phyloP scores from a whole-genome alignment of 2,329 filamentous ascomycete genomes.

The Atkinsonella texensis region DNA sequence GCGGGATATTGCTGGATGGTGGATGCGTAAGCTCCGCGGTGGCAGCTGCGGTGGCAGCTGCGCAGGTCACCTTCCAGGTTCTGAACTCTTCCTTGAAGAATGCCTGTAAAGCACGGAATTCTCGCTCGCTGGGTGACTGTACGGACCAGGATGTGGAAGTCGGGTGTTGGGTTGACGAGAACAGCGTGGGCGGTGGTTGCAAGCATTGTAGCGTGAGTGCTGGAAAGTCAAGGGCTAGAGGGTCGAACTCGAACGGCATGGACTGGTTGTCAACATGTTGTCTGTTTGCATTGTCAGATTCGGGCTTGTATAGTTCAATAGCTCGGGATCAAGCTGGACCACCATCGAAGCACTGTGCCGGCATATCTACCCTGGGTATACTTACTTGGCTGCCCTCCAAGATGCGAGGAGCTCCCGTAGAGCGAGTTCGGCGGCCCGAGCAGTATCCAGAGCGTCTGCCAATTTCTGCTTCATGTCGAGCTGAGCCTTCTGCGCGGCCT shows the following conservation, averaged over 20 bases:
- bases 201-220: constrained; percentile 73
- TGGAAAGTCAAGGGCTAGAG: constrained; percentile 74
- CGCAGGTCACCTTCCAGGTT: constrained; percentile 46
- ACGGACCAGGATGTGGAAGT: constrained; percentile 74
- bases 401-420: constrained; percentile 72
- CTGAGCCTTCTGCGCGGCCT: constrained; percentile 45
- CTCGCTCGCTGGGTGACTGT: constrained; percentile 57
- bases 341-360: not conserved
- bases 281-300: constrained; percentile 21
- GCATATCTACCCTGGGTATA: constrained; percentile 14
- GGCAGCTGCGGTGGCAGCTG: constrained; percentile 35
- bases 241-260: constrained; percentile 67
- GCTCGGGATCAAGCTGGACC: not conserved
- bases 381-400: constrained; percentile 71
- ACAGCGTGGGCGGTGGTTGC: constrained; percentile 67
- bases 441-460: constrained; percentile 64
- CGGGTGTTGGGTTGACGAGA: constrained; percentile 67
- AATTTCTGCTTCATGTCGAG: constrained; percentile 52
- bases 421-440: constrained; percentile 72
- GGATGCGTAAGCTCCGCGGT: constrained; percentile 41
- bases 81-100: constrained; percentile 57
- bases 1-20: constrained; percentile 24
- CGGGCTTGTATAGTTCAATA: not conserved
- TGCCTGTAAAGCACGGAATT: constrained; percentile 58
- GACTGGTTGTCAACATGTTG: constrained; percentile 43